Evolutionary conservation across 192 early-diverging fungal genomes (phyloP).

Genomic region (Coemansia sp.): DNA sequence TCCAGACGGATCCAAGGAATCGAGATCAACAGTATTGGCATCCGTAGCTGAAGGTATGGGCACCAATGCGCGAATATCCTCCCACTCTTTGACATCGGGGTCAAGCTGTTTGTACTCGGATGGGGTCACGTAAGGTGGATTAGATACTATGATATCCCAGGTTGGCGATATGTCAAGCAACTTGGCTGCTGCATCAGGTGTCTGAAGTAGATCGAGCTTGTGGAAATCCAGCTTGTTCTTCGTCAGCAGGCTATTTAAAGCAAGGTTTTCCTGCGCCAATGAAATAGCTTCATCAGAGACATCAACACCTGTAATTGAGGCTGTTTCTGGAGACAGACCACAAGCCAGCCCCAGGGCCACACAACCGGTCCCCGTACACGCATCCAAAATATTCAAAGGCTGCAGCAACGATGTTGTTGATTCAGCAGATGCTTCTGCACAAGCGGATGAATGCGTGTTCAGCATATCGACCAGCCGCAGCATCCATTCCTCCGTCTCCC

Average conservation of each 20-base stretch:
- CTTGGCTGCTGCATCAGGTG: slow-evolving; percentile 8
- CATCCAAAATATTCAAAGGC: slow-evolving; percentile 72
- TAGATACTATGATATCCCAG: slow-evolving; percentile 80
- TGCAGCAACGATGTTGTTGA: too few species aligned
- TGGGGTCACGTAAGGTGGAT: slow-evolving; percentile 87
- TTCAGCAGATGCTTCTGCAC: background rate
- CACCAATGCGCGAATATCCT: slow-evolving; percentile 75
- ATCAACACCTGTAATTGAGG: slow-evolving; percentile 64
- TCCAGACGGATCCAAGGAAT: slow-evolving; percentile 23
- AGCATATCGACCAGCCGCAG: slow-evolving; percentile 57
- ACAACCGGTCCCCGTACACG: slow-evolving; percentile 88
- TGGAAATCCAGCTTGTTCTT: slow-evolving; percentile 53
- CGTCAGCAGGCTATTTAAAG: slow-evolving; percentile 21
- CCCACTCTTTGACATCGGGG: slow-evolving; percentile 80
- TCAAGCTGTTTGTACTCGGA: slow-evolving; percentile 68
- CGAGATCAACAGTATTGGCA: background rate
- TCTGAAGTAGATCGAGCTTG: slow-evolving; percentile 55
- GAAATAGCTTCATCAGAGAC: slow-evolving; percentile 62
- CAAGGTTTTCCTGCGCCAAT: slow-evolving; percentile 62
- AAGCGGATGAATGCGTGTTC: slow-evolving; percentile 13
- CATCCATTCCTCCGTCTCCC: slow-evolving; percentile 97
- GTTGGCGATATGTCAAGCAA: slow-evolving; percentile 7
- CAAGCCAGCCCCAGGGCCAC: slow-evolving; percentile 71
- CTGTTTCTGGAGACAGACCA: slow-evolving; percentile 50
- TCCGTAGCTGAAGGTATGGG: slow-evolving; percentile 18